A percentile compares a stretch with the other conserved stretches of the same genome.
phyloP scores from a whole-genome alignment of 306 rosid species.

The Alnus glutinosa region DNA sequence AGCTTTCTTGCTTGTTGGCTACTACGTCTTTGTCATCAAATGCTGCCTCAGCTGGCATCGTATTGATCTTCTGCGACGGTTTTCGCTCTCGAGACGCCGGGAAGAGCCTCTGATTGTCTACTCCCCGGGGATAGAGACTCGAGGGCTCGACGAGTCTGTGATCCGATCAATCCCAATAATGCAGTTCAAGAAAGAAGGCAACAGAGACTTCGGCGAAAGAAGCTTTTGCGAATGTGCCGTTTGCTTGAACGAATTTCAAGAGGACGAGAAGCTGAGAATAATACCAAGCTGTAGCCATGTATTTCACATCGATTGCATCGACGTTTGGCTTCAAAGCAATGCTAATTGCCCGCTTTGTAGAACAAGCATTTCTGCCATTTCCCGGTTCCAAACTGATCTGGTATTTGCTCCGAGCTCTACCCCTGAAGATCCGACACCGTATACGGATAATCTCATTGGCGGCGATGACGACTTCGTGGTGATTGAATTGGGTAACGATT shows the following conservation, averaged over 20 bases:
- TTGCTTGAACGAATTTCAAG: slow-evolving; percentile 79
- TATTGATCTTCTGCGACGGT: slow-evolving; percentile 72
- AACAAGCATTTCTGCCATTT: slow-evolving; percentile 60
- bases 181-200: slow-evolving; percentile 50
- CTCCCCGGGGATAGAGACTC: slow-evolving; percentile 40
- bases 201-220: slow-evolving; percentile 22
- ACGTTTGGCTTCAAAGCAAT: slow-evolving; percentile 86
- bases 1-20: slow-evolving; percentile 77
- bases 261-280: slow-evolving; percentile 73
- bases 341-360: slow-evolving; percentile 98
- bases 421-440: slow-evolving; percentile 37
- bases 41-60: slow-evolving; percentile 98
- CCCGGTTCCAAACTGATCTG: slow-evolving; percentile 44
- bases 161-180: slow-evolving; percentile 79
- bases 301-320: slow-evolving; percentile 93
- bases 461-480: slow-evolving; percentile 69
- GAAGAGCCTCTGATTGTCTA: slow-evolving; percentile 36
- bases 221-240: slow-evolving; percentile 75
- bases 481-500: slow-evolving; percentile 62
- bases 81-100: slow-evolving; percentile 54
- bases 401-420: slow-evolving; percentile 42
- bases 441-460: slow-evolving; percentile 25
- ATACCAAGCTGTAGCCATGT: slow-evolving; percentile 83
- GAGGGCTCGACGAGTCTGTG: slow-evolving; percentile 78
- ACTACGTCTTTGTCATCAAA: slow-evolving; percentile 93